Base-by-base conservation (phyloP, 257 asterid genomes). In the Fraxinus cuspidata region DNA sequence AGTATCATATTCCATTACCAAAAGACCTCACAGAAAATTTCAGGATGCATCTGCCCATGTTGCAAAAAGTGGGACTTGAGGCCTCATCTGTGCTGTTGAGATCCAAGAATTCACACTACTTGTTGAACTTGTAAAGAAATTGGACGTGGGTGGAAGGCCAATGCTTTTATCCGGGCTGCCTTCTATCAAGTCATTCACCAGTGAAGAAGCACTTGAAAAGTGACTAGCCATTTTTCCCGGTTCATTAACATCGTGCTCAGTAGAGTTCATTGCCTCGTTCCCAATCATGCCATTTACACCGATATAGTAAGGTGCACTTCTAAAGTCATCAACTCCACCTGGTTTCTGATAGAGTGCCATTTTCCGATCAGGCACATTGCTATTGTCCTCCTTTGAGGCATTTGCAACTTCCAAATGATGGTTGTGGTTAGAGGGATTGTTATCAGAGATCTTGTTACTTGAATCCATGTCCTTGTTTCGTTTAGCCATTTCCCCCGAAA, bases 21-120 rank as follows among this genome's bases (percentile, higher is more conserved):
- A 81, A 74, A 75, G 18, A 32, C 38, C 63, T 7, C 51, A 64
- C 32, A n/a, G 32, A 58, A 21, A 18, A 29, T 72, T n/a, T 71
- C 76, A 92, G 64, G 89, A 89, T 19, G 94, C 84, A 85, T 95
- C 97, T 28, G 95, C 76, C 99, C 99, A 92, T 18, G 96, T 90
- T 15, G 98, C 87, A 72, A 90, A 95, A 32, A 91, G 87, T 8
- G 99, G 97, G 74, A 85, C 89, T 44, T 85, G 92, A 68, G 96
- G 83, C 94, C 96, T 88, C 64, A 92, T 78, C 80, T 82, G 95
- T 35, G 87, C 81, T n/a, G 91, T 49, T 23, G 89, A 87, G 72
- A 86, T 78, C 97, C 97, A 94, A 21, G 93, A 77, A 31, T 81
- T 75, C 11, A 79, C 71, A 0, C 74, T 71, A 8, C 77, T 73